Percentiles rank a stretch among this genome's conserved stretches.
Evolutionary conservation across 345 rosid species (phyloP).

Genomic region (Lepidium sativum): DNA sequence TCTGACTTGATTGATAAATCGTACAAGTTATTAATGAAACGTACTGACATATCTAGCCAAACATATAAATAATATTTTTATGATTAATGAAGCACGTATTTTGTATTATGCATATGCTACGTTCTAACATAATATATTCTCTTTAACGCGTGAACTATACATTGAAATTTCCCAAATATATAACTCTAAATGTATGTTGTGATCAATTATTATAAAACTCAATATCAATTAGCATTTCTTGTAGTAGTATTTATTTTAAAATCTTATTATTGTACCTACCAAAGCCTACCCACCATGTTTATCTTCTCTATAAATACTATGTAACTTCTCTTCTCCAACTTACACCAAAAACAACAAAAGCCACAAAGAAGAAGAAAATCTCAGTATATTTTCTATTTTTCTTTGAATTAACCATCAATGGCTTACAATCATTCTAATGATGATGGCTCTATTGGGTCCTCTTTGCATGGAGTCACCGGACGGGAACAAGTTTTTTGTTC

Average conservation of each 20-base stretch:
- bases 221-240: neutral
- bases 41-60: neutral
- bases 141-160: neutral
- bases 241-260: neutral
- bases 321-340: conserved; percentile 1
- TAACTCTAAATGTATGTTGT: neutral
- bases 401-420: conserved; percentile 25
- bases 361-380: neutral
- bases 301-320: conserved; percentile 8
- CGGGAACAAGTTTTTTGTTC: conserved; percentile 52
- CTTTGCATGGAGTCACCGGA: conserved; percentile 65
- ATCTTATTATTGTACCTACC: neutral
- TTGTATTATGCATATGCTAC: conserved; percentile 11
- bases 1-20: neutral
- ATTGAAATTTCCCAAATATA: neutral
- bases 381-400: neutral
- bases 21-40: conserved; percentile 1
- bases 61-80: neutral
- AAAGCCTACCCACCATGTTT: conserved; percentile 10
- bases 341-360: conserved; percentile 9
- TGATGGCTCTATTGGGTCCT: conserved; percentile 37
- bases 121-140: neutral
- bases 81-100: neutral
- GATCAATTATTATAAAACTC: neutral
- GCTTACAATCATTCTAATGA: conserved; percentile 19